Conservation (phyloP, 148 eudicot species). For the Linanthus parryae region DNA sequence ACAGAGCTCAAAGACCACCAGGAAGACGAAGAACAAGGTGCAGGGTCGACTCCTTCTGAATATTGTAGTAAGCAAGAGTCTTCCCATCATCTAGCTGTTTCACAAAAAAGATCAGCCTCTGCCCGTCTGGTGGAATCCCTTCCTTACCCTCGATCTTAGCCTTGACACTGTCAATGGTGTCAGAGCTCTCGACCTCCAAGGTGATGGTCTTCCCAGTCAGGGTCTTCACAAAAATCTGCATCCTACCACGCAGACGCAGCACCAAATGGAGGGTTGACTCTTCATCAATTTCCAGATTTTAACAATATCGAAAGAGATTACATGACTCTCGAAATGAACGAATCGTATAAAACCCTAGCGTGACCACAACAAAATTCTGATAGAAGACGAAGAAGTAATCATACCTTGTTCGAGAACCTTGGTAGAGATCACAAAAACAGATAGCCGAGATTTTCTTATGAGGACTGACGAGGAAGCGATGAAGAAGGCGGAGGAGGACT, state of each 20-base stretch:
- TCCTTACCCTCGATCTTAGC: constrained; percentile 1
- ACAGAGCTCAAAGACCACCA: too few relatives aligned
- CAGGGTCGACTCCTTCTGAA: constrained; percentile 8
- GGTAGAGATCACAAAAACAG: too few relatives aligned
- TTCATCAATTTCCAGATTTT: too few relatives aligned
- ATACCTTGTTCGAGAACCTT: too few relatives aligned
- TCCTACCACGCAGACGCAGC: not conserved
- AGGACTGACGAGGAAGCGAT: too few relatives aligned
- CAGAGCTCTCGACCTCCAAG: constrained; percentile 1
- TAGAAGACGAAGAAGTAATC: too few relatives aligned
- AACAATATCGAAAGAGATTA: too few relatives aligned
- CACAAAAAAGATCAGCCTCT: not conserved
- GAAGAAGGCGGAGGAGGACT: too few relatives aligned
- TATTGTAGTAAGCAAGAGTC: constrained; percentile 8
- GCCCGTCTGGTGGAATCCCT: constrained; percentile 7
- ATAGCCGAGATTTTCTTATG: too few relatives aligned
- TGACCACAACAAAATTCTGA: too few relatives aligned
- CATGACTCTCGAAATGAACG: too few relatives aligned
- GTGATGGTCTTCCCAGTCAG: constrained; percentile 5
- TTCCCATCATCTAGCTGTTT: constrained; percentile 8
- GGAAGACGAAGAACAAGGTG: not conserved
- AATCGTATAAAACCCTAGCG: too few relatives aligned
- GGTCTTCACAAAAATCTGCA: constrained; percentile 3
- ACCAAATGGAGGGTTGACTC: constrained; percentile 1
- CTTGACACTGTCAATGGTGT: constrained; percentile 1